Evolutionary conservation across 768 basidiomycete genomes (phyloP), one percentile per base, ranked within the genome.

Genomic region (Termitomyces sp.): DNA sequence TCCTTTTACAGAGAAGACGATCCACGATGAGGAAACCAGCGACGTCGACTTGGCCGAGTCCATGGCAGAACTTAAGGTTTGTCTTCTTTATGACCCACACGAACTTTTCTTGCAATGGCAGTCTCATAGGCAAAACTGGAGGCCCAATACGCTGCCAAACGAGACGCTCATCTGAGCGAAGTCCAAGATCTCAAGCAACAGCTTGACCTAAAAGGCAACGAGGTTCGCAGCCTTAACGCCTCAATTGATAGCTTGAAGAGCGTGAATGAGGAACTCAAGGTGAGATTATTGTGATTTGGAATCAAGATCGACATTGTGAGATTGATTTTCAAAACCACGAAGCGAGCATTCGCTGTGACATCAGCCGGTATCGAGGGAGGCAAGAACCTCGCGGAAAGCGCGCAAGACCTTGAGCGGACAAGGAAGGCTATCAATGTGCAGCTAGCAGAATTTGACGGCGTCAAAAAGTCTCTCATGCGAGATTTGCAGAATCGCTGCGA

Each of bases 401-500:
- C 96, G 2, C 91, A 95, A 75, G 97, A 99, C 75, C 85, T 98
- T 64, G 97, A 99, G 75, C 84, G 96, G 58, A 94, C 93, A 47
- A 86, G 97, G 65, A 98, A 97, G 75, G 92, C 93, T 13, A 95
- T 97, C 75, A 96, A 94, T 62, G 90, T 95, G n/a, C 96, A 98
- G 69, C 86, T 96, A 59, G 93, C 95, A 60, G 97, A 99, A 70
- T 99, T 99, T 72, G 97, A 99, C 70, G 90, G 92, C 20, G 95
- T 97, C 66, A 98, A 98, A 83, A 96, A 97, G 78, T 96, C 92
- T 50, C 84, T 99, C 62, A 97, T 99, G 92, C 89, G 94, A 39
- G 97, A 99, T 78, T 76, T 99, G 66, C 96, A 98, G 78, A 98
- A 99, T 73, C 95, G 97, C 31, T 99, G 97, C 72, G 97, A 99